These are phyloP conservation scores for Trichophyton verrucosum DNA, from an alignment of 2,329 filamentous ascomycete species.

Conservation along the genomic window DNA sequence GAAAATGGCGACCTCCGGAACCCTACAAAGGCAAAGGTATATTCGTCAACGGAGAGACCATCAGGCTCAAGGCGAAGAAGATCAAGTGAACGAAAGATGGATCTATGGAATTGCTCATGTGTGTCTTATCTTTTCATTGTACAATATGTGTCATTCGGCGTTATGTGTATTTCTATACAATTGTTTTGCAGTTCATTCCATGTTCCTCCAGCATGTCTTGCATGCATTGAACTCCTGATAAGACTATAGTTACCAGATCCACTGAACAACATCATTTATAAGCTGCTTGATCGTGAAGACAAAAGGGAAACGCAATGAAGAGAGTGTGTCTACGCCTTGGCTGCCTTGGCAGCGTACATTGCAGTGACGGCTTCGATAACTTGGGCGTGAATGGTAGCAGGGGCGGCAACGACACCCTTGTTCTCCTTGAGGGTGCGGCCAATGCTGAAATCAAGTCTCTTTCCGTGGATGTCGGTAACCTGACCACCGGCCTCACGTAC, in stretches of 20 bases:
- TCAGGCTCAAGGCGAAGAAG: conserved; percentile 97
- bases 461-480: conserved; percentile 81
- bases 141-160: conserved; percentile 19
- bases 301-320: not conserved
- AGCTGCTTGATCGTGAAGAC: not conserved
- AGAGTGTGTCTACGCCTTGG: conserved; percentile 23
- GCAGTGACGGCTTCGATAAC: conserved; percentile 68
- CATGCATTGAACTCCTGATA: not conserved
- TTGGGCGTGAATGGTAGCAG: conserved; percentile 58
- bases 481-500: conserved; percentile 86
- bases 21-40: conserved; percentile 99
- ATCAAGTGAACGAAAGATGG: conserved; percentile 52
- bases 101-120: conserved; percentile 7
- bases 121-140: conserved; percentile 7
- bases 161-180: conserved; percentile 16
- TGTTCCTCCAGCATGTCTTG: not conserved
- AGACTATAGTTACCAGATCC: not conserved
- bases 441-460: conserved; percentile 70
- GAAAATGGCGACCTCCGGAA: conserved; percentile 80
- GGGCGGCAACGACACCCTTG: conserved; percentile 86
- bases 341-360: conserved; percentile 48
- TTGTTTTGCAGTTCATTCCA: conserved; percentile 9
- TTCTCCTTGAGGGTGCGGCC: conserved; percentile 80
- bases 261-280: not conserved
- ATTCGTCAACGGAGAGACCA: conserved; percentile 94